Percentiles rank a stretch among this genome's conserved stretches.
Conservation (phyloP, 208 protist species). For the Lotmaria passim region DNA sequence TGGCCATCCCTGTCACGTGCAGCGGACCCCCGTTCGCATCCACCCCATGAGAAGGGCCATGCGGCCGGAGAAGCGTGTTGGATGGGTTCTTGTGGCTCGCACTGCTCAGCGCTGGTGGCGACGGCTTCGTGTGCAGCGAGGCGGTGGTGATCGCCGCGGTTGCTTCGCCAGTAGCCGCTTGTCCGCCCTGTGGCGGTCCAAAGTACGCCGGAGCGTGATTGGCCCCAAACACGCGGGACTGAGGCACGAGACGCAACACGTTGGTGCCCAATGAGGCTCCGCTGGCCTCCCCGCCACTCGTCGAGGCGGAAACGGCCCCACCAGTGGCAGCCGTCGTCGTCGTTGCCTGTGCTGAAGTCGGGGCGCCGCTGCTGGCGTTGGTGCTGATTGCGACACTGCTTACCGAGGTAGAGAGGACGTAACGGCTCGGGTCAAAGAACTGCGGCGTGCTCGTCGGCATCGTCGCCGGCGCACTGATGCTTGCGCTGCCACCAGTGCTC, state of each 20-base stretch:
- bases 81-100: neutral
- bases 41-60: neutral
- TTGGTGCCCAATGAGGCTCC: neutral
- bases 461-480: neutral
- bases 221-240: neutral
- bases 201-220: neutral
- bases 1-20: neutral
- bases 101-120: neutral
- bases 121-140: neutral
- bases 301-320: neutral
- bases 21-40: neutral
- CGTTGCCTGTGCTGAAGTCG: no score
- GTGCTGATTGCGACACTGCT: neutral
- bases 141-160: neutral
- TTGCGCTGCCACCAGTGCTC: conserved; percentile 3
- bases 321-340: no score
- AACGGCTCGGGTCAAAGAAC: conserved; percentile 8
- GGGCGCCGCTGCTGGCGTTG: neutral
- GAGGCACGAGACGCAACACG: conserved; percentile 6
- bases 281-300: neutral
- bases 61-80: neutral
- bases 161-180: neutral
- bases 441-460: neutral
- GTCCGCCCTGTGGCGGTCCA: neutral
- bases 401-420: neutral